Evolutionary conservation across 441 rosid species (phyloP).

Genomic region (Erodium moschatum): DNA sequence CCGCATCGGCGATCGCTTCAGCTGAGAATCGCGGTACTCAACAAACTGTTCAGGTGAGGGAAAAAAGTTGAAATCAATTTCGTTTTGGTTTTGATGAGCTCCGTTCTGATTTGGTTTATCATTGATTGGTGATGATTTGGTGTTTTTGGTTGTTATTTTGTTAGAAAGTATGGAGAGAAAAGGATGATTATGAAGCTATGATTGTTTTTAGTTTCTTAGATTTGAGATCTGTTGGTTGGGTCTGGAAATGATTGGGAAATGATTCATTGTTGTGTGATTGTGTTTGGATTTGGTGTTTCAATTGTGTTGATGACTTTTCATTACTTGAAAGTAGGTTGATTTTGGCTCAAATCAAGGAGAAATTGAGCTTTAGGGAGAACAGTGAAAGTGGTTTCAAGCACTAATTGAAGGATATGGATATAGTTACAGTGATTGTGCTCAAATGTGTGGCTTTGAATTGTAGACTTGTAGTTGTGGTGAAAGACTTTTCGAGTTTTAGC

Average conservation of each 20-base stretch:
- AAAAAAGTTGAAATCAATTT: not conserved
- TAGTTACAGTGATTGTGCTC: not conserved
- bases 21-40: slow-evolving; percentile 64
- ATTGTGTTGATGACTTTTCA: not conserved
- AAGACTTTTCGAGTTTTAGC: not conserved
- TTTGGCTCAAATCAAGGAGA: not conserved
- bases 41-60: slow-evolving; percentile 38
- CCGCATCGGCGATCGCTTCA: slow-evolving; percentile 69
- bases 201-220: not conserved
- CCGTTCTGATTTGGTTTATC: not conserved
- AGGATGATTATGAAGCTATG: not conserved
- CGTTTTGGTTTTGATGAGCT: not conserved
- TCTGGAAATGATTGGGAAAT: not conserved
- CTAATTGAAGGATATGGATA: not conserved
- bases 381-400: not conserved
- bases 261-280: not conserved
- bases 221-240: slow-evolving; percentile 1
- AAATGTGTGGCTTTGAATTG: not conserved
- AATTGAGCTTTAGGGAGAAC: not conserved
- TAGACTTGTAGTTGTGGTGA: no score
- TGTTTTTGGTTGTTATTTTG: not conserved
- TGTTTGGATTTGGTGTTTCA: not conserved
- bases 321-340: not conserved
- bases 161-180: no score
- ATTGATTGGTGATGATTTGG: not conserved